These are phyloP conservation scores for Hortiboletus flavorubellus DNA, from an alignment of 768 basidiomycete species.

Conservation along the genomic window DNA sequence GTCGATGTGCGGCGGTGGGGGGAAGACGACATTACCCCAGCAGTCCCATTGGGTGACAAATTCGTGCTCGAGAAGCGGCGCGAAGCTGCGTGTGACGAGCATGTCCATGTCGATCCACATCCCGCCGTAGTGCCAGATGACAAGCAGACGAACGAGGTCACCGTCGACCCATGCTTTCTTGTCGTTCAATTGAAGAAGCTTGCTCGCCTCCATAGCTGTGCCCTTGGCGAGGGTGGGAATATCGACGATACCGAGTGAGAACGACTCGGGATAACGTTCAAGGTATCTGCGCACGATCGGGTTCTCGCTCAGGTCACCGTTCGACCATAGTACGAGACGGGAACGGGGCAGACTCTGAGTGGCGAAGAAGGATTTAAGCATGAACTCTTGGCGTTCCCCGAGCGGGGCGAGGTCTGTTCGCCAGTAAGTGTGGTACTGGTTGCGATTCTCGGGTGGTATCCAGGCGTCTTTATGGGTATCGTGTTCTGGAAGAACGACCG, in stretches of 20 bases:
- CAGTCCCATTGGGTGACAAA: slow-evolving; percentile 99
- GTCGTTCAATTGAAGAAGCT: slow-evolving; percentile 61
- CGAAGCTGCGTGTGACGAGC: slow-evolving; percentile 80
- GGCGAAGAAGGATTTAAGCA: slow-evolving; percentile 90
- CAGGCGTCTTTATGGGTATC: slow-evolving; percentile 2
- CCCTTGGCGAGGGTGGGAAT: slow-evolving; percentile 65
- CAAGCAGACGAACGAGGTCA: slow-evolving; percentile 82
- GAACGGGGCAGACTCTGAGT: slow-evolving; percentile 72
- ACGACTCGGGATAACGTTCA: slow-evolving; percentile 61
- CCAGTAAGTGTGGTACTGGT: slow-evolving; percentile 93
- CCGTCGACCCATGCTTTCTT: slow-evolving; percentile 92
- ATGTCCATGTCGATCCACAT: slow-evolving; percentile 99
- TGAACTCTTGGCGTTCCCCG: slow-evolving; percentile 77
- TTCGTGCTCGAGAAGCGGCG: slow-evolving; percentile 86
- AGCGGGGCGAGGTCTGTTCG: slow-evolving; percentile 80
- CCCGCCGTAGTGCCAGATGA: slow-evolving; percentile 87
- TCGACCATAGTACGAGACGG: slow-evolving; percentile 89
- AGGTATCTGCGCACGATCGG: slow-evolving; percentile 60
- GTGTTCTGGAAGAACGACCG: slow-evolving; percentile 44
- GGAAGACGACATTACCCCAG: slow-evolving; percentile 58
- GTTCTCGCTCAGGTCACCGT: slow-evolving; percentile 64
- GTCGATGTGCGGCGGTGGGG: not conserved
- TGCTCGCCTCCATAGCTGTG: slow-evolving; percentile 69
- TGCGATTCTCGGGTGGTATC: slow-evolving; percentile 42
- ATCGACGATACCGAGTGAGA: slow-evolving; percentile 66